These are phyloP conservation scores for Cicer chorassanicum DNA, from an alignment of 306 rosid genomes.

Conservation along the genomic window DNA sequence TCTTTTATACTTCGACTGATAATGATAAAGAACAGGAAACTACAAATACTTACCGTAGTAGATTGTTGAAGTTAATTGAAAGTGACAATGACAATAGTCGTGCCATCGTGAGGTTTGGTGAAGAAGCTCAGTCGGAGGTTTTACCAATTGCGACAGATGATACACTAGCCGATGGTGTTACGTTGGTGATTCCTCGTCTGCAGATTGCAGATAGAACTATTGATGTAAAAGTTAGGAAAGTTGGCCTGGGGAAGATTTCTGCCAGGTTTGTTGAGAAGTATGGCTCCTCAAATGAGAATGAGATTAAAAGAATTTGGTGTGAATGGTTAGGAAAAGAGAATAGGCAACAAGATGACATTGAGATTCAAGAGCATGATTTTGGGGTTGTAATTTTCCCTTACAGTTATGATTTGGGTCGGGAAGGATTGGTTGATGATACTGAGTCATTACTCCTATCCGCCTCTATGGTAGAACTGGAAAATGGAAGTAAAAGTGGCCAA, in stretches of 20 bases:
- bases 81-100: conserved; percentile 51
- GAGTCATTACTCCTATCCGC: conserved; percentile 58
- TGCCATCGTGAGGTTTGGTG: conserved; percentile 70
- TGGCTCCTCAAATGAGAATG: conserved; percentile 49
- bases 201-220: conserved; percentile 63
- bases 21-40: conserved; percentile 45
- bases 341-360: conserved; percentile 39
- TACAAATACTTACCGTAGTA: conserved; percentile 42
- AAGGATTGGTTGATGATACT: conserved; percentile 61
- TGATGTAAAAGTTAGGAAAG: conserved; percentile 58
- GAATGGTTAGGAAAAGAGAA: conserved; percentile 79
- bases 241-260: conserved; percentile 74
- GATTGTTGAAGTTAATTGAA: conserved; percentile 55
- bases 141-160: conserved; percentile 47
- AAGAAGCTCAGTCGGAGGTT: conserved; percentile 45
- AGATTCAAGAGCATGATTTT: conserved; percentile 63
- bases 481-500: conserved; percentile 39
- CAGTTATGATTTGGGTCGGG: conserved; percentile 69
- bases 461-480: conserved; percentile 51
- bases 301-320: conserved; percentile 81
- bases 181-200: conserved; percentile 62
- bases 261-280: conserved; percentile 71
- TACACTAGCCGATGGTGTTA: conserved; percentile 34
- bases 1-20: conserved; percentile 64
- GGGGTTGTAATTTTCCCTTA: conserved; percentile 72